Evolutionary conservation across 176 grass and related monocot genomes (phyloP), one percentile per base, ranked within the genome.

Genomic region (Hyparrhenia diplandra): DNA sequence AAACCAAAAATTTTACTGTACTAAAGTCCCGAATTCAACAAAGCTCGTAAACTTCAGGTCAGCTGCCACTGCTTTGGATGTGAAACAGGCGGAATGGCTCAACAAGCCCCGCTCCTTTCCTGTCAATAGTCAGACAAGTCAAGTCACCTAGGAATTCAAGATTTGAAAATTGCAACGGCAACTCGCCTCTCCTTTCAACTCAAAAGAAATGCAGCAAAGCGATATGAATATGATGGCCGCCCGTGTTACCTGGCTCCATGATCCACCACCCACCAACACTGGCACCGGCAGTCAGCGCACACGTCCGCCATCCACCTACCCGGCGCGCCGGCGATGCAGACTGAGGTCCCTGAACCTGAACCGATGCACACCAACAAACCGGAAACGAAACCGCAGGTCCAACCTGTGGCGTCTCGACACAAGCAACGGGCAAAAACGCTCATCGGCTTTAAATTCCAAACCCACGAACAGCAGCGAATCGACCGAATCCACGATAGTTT

Each of bases 231-330:
- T 12, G 37, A 32, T 17, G 28, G 54, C 27, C 79, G 54, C 27
- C 80, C 83, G 83, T 77, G 66, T 49, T 60, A 78, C 65, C 73
- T 64, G 66, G 83, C 61, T 85, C 73, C 82, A 57, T 72, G 83
- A 89, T 85, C 71, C 87, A 7, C 83, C 81, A 61, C 82, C 87
- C 76, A 80, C 80, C 86, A 82, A 6, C 59, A 62, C 25, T 12
- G 0, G 0, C 25, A 67, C 72, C 64, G 75, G 20, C 63, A 46
- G 69, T 46, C 69, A 46, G 69, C 68, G 13, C 67, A 37, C 36
- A 20, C 34, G 18, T 18, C 2, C 77, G 46, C 47, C 39, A 10
- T 60, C 57, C 23, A 61, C 84, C 76, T 64, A 80, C 76, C 68
- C 16, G 43, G 13, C 41, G 16, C 30, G 43, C 70, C 43, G 46